Conservation (phyloP, 106 monocot species). For the Allium fistulosum region DNA sequence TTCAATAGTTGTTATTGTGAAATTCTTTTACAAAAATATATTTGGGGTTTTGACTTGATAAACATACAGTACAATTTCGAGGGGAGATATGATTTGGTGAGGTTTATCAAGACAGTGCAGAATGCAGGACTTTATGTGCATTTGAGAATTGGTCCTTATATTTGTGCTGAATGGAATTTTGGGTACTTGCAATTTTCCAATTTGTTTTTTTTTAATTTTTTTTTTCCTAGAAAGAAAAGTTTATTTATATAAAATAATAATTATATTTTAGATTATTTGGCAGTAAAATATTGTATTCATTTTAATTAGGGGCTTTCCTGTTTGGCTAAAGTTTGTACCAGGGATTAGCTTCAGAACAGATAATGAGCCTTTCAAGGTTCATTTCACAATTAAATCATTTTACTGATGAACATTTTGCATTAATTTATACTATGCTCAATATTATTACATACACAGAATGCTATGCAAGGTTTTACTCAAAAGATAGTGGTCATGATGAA, state of each 20-base stretch:
- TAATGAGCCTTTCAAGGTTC: conserved; percentile 96
- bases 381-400: not conserved
- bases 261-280: not conserved
- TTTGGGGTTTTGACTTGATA: not conserved
- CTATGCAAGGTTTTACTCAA: conserved; percentile 91
- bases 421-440: not conserved
- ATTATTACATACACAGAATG: conserved; percentile 37
- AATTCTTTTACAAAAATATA: not conserved
- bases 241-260: not conserved
- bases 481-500: conserved; percentile 96
- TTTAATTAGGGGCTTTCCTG: conserved; percentile 76
- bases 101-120: conserved; percentile 86
- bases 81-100: conserved; percentile 91
- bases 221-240: not conserved
- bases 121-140: conserved; percentile 84
- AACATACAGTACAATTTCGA: conserved; percentile 75
- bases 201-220: conserved; percentile 4
- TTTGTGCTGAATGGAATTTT: conserved; percentile 98
- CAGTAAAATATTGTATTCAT: too few relatives aligned
- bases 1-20: conserved; percentile 25
- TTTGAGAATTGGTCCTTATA: conserved; percentile 86
- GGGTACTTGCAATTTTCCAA: conserved; percentile 35
- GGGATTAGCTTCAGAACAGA: conserved; percentile 99
- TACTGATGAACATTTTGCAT: conserved; percentile 1
- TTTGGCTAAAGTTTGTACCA: conserved; percentile 98